phyloP scores from a whole-genome alignment of 345 rosid species.

The Carallia pectinifolia region DNA sequence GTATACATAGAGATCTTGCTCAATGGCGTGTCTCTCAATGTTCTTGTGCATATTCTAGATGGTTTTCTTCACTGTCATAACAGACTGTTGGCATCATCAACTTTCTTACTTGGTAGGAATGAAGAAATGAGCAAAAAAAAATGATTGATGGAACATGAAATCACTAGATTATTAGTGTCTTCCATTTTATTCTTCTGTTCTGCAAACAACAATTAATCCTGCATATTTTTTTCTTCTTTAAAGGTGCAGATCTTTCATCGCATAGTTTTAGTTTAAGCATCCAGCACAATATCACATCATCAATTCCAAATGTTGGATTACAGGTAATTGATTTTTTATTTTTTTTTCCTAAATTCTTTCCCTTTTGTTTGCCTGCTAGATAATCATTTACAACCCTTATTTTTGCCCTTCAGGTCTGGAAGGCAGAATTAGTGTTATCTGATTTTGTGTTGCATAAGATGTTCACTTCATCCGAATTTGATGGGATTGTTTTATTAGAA shows the following conservation, averaged over 20 bases:
- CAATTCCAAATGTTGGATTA: constrained; percentile 72
- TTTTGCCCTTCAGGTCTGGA: constrained; percentile 70
- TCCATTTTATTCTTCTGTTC: not conserved
- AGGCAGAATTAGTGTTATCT: constrained; percentile 68
- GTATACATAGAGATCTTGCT: no score
- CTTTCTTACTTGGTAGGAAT: no score
- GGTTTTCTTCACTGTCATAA: no score
- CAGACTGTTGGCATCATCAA: no score
- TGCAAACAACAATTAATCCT: not conserved
- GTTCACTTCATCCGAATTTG: constrained; percentile 55
- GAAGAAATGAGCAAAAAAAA: no score
- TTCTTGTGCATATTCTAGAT: no score
- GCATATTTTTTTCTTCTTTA: not conserved
- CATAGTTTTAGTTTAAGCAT: constrained; percentile 49
- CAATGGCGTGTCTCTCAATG: no score
- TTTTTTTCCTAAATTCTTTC: not conserved
- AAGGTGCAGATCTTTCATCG: constrained; percentile 35
- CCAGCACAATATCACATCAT: constrained; percentile 70
- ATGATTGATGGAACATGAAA: not conserved
- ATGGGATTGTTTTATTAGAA: constrained; percentile 51
- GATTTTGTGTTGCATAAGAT: constrained; percentile 78
- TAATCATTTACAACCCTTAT: not conserved
- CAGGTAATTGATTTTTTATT: constrained; percentile 47
- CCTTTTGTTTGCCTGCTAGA: not conserved
- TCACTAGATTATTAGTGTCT: not conserved